These are phyloP conservation scores for Thielaviopsis musarum DNA, from an alignment of 2,329 filamentous ascomycete genomes.

Conservation along the genomic window DNA sequence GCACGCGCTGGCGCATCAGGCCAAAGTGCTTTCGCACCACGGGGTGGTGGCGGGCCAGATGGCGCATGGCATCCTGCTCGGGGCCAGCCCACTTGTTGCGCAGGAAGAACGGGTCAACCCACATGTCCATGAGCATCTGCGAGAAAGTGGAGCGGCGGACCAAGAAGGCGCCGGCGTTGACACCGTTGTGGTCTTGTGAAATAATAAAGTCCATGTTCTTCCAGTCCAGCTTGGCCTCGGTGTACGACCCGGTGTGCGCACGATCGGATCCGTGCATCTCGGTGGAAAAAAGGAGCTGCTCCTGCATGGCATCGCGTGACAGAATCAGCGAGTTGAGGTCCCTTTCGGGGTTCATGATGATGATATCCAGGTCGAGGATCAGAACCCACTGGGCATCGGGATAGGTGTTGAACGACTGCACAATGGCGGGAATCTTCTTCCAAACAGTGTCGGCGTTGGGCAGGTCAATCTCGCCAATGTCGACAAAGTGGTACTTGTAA, in stretches of 20 bases:
- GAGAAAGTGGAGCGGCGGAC: conserved; percentile 10
- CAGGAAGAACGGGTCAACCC: conserved; percentile 11
- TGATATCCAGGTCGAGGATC: conserved; percentile 11
- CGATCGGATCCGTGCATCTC: conserved; percentile 6
- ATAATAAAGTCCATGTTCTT: conserved; percentile 11
- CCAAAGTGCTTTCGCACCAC: conserved; percentile 11
- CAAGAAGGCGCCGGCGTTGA: conserved; percentile 11
- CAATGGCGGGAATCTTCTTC: conserved; percentile 12
- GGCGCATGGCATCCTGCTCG: conserved; percentile 12
- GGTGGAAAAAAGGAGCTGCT: conserved; percentile 5
- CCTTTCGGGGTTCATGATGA: conserved; percentile 9
- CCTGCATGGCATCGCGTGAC: conserved; percentile 11
- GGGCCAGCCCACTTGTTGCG: conserved; percentile 10
- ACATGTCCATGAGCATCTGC: conserved; percentile 12
- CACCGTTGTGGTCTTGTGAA: conserved; percentile 11
- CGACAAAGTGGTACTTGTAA: conserved; percentile 12
- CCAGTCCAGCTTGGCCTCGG: conserved; percentile 9
- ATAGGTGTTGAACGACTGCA: conserved; percentile 11
- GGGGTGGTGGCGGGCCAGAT: conserved; percentile 10
- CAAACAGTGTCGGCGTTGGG: conserved; percentile 8
- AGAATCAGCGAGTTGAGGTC: conserved; percentile 11
- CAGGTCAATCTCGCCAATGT: conserved; percentile 11
- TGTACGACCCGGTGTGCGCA: conserved; percentile 6
- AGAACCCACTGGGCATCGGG: conserved; percentile 12
- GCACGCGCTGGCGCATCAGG: conserved; percentile 9